Evolutionary conservation across 352 stramenopile species (phyloP).

Genomic region (Elongisporangium anandrum): DNA sequence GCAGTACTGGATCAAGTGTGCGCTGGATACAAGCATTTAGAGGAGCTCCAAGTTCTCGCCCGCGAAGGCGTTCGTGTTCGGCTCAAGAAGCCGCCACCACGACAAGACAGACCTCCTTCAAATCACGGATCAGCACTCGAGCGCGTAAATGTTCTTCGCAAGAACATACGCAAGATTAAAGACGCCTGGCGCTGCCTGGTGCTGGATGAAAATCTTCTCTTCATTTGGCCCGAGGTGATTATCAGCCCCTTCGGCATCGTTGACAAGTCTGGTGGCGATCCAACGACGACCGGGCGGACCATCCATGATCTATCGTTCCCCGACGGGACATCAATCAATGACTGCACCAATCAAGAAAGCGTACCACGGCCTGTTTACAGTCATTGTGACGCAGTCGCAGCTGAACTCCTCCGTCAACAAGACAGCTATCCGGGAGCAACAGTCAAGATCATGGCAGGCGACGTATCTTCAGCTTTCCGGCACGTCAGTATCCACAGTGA

Average conservation of each 20-base stretch:
- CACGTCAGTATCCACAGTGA: slow-evolving; percentile 5
- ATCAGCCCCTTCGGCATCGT: slow-evolving; percentile 1
- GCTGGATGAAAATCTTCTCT: slow-evolving; percentile 1
- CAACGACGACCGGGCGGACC: background rate
- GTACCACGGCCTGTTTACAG: slow-evolving; percentile 1
- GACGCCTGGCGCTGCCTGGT: slow-evolving; percentile 5
- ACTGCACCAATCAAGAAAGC: slow-evolving; percentile 2
- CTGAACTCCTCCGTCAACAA: background rate
- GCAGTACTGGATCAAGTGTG: slow-evolving; percentile 1
- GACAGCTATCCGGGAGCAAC: background rate
- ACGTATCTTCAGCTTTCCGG: background rate
- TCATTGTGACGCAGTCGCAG: slow-evolving; percentile 4
- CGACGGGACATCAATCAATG: slow-evolving; percentile 3
- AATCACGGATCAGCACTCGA: slow-evolving; percentile 3
- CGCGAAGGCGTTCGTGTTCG: background rate
- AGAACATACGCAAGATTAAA: slow-evolving; percentile 8
- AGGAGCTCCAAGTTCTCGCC: background rate
- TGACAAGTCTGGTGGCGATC: slow-evolving; percentile 1
- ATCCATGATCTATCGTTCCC: slow-evolving; percentile 7
- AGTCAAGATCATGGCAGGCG: background rate
- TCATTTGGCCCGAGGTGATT: background rate
- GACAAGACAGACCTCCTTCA: background rate
- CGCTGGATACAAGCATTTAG: slow-evolving; percentile 1
- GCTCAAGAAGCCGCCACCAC: background rate
- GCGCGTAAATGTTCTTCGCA: slow-evolving; percentile 1